Evolutionary conservation across 2,329 filamentous ascomycete genomes (phyloP), one percentile per base, ranked within the genome.

Genomic region (Sporothrix dimorphospora): DNA sequence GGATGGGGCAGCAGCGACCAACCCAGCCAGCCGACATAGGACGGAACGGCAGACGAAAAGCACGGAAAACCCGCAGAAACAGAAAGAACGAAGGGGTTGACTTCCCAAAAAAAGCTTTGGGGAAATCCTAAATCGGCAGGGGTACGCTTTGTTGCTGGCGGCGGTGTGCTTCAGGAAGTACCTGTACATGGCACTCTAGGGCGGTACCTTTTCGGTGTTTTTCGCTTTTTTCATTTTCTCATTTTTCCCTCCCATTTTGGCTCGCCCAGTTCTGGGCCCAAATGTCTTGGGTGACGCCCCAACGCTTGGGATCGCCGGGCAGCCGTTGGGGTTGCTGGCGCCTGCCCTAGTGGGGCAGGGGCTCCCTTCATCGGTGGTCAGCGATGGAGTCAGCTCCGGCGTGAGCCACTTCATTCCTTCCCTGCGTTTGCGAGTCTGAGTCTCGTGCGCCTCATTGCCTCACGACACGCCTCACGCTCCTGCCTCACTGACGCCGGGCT

Each of bases 81-180:
- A 45, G 59, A 65, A 45, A 65, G 59, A 65, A 65, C 59, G 38
- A 40, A 42, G 34, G 34, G 30, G 47, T 24, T n/a, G 47, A 40
- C 16, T 27, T 3, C 12, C 47, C 30, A 49, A 45, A 49, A 45
- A 69, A 69, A 70, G 68, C 73, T 72, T 79, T 79, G 77, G 78
- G 78, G 78, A 76, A 77, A 72, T 74, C 72, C 73, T 69, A 74
- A 76, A 75, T 40, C 5, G 59, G 59, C 59, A 65, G 59, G 59
- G 55, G 55, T 61, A 11, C 55, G 59, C 27, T 65, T 73, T 75
- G 77, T 75, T 71, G 74, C 73, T 69, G 69, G 34, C 53, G 68
- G 77, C 74, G 77, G 76, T 78, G 75, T 75, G 74, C 55, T 61
- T 27, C 71, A 67, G 55, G 72, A 79, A 73, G 78, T 79, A 79